These are phyloP conservation scores for Hortaea werneckii DNA, from an alignment of 2,329 filamentous ascomycete genomes.

Conservation along the genomic window DNA sequence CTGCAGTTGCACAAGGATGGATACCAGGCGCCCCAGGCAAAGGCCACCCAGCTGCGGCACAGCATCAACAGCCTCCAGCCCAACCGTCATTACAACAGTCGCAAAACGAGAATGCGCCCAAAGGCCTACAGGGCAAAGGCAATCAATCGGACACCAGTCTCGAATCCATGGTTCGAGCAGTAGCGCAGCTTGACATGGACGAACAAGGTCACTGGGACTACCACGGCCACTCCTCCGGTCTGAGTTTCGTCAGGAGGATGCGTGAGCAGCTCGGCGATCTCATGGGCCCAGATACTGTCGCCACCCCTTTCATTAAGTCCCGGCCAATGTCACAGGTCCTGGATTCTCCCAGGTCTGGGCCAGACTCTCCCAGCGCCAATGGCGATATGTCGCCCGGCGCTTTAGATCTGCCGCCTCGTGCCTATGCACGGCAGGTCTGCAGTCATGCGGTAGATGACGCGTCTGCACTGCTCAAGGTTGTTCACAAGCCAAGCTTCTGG, in stretches of 20 bases:
- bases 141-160: conserved; percentile 54
- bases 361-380: conserved; percentile 47
- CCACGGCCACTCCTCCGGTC: conserved; percentile 82
- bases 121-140: conserved; percentile 1
- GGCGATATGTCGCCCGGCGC: conserved; percentile 45
- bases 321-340: conserved; percentile 48
- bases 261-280: conserved; percentile 77
- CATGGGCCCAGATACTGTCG: conserved; percentile 53
- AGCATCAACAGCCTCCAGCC: conserved; percentile 7
- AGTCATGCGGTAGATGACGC: conserved; percentile 53
- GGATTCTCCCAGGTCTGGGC: conserved; percentile 52
- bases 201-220: conserved; percentile 92
- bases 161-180: conserved; percentile 89
- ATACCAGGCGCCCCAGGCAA: conserved; percentile 27
- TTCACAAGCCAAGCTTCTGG: conserved; percentile 76
- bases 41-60: conserved; percentile 11
- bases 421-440: conserved; percentile 47
- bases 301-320: conserved; percentile 47
- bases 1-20: conserved; percentile 44
- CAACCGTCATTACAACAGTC: conserved; percentile 14
- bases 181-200: conserved; percentile 82
- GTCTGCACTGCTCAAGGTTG: conserved; percentile 55
- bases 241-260: conserved; percentile 79
- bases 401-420: conserved; percentile 56
- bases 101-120: conserved; percentile 35